These are phyloP conservation scores for Claviceps cyperi DNA, from an alignment of 2,329 filamentous ascomycete species.

Conservation along the genomic window DNA sequence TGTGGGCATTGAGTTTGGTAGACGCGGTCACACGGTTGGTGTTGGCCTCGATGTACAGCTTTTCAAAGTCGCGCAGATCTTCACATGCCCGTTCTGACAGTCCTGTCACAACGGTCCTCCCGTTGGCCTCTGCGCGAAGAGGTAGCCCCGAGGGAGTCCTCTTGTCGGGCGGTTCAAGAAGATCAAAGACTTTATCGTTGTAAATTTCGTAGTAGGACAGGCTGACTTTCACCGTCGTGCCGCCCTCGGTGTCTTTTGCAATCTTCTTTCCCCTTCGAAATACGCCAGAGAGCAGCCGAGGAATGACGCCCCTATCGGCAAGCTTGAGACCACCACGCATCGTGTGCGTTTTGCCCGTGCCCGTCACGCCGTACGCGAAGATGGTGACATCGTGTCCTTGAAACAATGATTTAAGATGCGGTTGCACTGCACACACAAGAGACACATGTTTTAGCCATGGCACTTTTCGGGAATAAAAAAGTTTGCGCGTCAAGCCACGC, in stretches of 20 bases:
- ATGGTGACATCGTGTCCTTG: slow-evolving; percentile 77
- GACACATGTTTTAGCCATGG: slow-evolving; percentile 10
- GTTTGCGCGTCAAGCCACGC: background rate
- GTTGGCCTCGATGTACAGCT: slow-evolving; percentile 81
- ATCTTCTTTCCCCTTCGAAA: slow-evolving; percentile 79
- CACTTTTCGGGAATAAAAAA: background rate
- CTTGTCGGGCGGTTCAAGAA: slow-evolving; percentile 79
- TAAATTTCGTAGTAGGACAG: slow-evolving; percentile 96
- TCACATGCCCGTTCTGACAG: slow-evolving; percentile 70
- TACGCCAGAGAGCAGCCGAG: slow-evolving; percentile 68
- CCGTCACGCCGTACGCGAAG: slow-evolving; percentile 87
- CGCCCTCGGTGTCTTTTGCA: slow-evolving; percentile 58
- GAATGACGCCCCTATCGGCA: slow-evolving; percentile 77
- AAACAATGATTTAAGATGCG: slow-evolving; percentile 84
- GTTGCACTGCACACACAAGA: slow-evolving; percentile 47
- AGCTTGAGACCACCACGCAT: slow-evolving; percentile 85
- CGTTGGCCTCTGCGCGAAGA: slow-evolving; percentile 71
- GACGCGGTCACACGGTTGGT: slow-evolving; percentile 77
- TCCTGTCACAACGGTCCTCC: slow-evolving; percentile 76
- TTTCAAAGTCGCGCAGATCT: slow-evolving; percentile 80
- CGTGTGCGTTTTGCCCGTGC: slow-evolving; percentile 89
- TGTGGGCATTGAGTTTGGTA: slow-evolving; percentile 86
- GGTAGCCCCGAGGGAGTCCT: slow-evolving; percentile 68
- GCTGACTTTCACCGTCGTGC: slow-evolving; percentile 56
- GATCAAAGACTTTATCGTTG: slow-evolving; percentile 86